Conservation (phyloP, 2,329 filamentous ascomycete genomes). For the Alternaria angustiovoidea region DNA sequence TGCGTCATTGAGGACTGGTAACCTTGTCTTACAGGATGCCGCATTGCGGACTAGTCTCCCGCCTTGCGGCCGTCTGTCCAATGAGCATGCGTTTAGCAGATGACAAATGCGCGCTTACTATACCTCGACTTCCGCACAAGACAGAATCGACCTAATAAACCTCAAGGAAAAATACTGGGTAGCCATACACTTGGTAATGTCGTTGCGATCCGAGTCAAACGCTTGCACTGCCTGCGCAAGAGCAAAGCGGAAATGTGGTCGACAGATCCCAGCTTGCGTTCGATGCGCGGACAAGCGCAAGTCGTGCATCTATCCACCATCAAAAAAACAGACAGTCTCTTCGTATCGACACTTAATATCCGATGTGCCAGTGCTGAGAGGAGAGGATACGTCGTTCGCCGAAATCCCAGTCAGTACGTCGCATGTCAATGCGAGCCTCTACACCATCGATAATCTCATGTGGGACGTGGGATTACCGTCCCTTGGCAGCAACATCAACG, state of each 20-base stretch:
- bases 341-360: no score
- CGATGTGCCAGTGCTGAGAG: no score
- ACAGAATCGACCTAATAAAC: neutral
- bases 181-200: neutral
- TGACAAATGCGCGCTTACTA: neutral
- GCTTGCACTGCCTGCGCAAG: neutral
- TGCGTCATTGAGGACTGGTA: neutral
- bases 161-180: neutral
- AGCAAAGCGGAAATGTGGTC: neutral
- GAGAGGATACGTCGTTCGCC: no score
- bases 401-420: no score
- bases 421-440: no score
- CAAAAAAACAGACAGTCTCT: no score
- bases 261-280: neutral
- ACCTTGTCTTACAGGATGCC: neutral
- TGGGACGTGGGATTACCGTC: no score
- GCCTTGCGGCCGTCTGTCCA: neutral
- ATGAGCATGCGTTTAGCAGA: neutral
- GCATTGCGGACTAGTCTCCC: neutral
- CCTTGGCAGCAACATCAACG: no score
- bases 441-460: no score
- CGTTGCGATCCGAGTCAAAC: neutral
- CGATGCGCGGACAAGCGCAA: no score
- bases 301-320: no score
- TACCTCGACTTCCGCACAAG: neutral